Evolutionary conservation across 208 protist genomes (phyloP), one percentile per base, ranked within the genome.

Genomic region (Wallacemonas rigidus): DNA sequence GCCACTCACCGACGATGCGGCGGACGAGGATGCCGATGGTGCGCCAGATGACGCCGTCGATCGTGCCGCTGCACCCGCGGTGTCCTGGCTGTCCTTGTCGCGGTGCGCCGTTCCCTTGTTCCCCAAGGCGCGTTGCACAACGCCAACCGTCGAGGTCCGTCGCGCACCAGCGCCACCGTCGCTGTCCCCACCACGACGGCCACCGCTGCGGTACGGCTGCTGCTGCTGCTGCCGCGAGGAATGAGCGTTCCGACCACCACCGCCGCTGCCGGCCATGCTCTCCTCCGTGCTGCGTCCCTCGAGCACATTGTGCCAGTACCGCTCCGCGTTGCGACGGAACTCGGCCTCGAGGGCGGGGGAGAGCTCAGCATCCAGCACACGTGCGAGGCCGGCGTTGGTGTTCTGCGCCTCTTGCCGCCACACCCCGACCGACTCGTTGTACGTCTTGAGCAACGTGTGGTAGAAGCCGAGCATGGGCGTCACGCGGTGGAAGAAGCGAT

Each of bases 271-370:
- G 45, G 71, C 63, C 40, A 63, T 36, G 62, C 17, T 12, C 26
- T 94, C 87, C 57, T 94, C 86, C 1, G 62, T 44, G 57, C 72
- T 78, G 55, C 87, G 87, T 2, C 87, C 89, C 8, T 96, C 89
- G 26, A 96, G 65, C 38, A 96, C 80, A 55, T 86, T 87, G 40
- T 88, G 85, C 89, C 91, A 96, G 81, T 96, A 94, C 53, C 91
- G 85, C 71, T 96, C 89, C 62, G 89, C 85, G 72, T 96, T 96
- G 43, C 87, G 82, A 43, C 89, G 83, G 75, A 96, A 96, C 48
- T 96, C 89, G 67, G 72, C 69, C 74, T 96, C 91, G 38, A 94
- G 85, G n/a, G 76, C 76, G 9, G 81, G 71, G 40, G 81, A 84
- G 47, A 77, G 77, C 71, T 96, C 91, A 45, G 44, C 80, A 7